phyloP scores from a whole-genome alignment of 2,329 filamentous ascomycete species.

The Scleromitrula shiraiana region DNA sequence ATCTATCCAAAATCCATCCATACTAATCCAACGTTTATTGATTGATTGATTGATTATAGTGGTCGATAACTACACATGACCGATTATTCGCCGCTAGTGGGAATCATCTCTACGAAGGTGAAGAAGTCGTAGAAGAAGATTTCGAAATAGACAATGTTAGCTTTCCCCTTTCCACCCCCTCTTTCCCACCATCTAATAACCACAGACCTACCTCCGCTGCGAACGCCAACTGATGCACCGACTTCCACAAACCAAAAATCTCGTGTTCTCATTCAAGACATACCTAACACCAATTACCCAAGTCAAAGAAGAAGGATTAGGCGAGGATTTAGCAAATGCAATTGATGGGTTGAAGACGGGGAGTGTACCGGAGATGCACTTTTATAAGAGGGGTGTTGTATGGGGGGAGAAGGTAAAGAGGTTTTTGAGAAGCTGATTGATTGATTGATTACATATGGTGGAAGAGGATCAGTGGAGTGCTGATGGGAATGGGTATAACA shows the following conservation, averaged over 20 bases:
- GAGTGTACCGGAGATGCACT: slow-evolving; percentile 47
- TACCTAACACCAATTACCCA: slow-evolving; percentile 48
- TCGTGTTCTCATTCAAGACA: slow-evolving; percentile 57
- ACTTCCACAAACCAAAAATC: slow-evolving; percentile 42
- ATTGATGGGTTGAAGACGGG: slow-evolving; percentile 52
- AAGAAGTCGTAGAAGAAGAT: slow-evolving; percentile 30
- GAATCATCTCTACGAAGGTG: slow-evolving; percentile 36
- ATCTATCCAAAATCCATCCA: too few species aligned
- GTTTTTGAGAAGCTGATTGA: slow-evolving; percentile 19
- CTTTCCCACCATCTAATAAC: background rate
- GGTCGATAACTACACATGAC: slow-evolving; percentile 37
- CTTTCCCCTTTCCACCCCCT: background rate
- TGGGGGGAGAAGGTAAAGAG: slow-evolving; percentile 27
- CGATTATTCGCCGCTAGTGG: slow-evolving; percentile 32
- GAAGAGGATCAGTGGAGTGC: background rate
- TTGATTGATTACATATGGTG: background rate
- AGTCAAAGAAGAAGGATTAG: slow-evolving; percentile 48
- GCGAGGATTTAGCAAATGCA: slow-evolving; percentile 44
- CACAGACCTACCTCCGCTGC: slow-evolving; percentile 40
- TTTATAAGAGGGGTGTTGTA: slow-evolving; percentile 44
- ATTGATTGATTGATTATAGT: slow-evolving; percentile 24
- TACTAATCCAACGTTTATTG: too few species aligned
- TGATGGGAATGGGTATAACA: too few species aligned
- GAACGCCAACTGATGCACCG: slow-evolving; percentile 57
- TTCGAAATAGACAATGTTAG: slow-evolving; percentile 38